A percentile compares a stretch with the other conserved stretches of the same genome.
phyloP scores from a whole-genome alignment of 306 rosid species.

The Cyclanthera cordifolia region DNA sequence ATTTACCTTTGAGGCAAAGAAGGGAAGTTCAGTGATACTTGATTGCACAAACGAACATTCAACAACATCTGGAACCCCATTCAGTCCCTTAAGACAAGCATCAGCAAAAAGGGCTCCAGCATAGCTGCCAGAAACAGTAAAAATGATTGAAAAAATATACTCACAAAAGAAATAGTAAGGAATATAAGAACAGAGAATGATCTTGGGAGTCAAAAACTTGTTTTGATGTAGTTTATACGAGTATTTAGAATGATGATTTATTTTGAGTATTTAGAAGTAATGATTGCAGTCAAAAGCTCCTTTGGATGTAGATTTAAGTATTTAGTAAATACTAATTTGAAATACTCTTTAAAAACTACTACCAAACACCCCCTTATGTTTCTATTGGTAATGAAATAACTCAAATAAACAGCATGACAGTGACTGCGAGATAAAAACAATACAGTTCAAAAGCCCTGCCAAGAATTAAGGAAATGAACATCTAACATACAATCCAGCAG shows the following conservation, averaged over 20 bases:
- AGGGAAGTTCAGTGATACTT: conserved; percentile 70
- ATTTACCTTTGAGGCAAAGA: conserved; percentile 93
- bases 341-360: too few relatives aligned
- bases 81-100: conserved; percentile 96
- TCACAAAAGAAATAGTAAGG: not conserved
- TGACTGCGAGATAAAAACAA: not conserved
- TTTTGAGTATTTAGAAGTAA: too few relatives aligned
- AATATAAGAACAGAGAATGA: not conserved
- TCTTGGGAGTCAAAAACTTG: too few relatives aligned
- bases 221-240: too few relatives aligned
- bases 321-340: too few relatives aligned
- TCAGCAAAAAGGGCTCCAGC: conserved; percentile 97
- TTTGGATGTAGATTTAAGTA: too few relatives aligned
- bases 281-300: too few relatives aligned
- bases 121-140: conserved; percentile 27
- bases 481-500: not conserved
- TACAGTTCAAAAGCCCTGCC: not conserved
- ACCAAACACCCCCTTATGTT: too few relatives aligned
- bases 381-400: not conserved
- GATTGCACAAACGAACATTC: conserved; percentile 95
- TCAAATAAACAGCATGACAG: not conserved
- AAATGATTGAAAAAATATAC: not conserved
- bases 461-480: not conserved
- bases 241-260: too few relatives aligned
- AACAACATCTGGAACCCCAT: conserved; percentile 93